Evolutionary conservation across 2,329 filamentous ascomycete species (phyloP), one percentile per base, ranked within the genome.

Genomic region (Talaromyces sp.): DNA sequence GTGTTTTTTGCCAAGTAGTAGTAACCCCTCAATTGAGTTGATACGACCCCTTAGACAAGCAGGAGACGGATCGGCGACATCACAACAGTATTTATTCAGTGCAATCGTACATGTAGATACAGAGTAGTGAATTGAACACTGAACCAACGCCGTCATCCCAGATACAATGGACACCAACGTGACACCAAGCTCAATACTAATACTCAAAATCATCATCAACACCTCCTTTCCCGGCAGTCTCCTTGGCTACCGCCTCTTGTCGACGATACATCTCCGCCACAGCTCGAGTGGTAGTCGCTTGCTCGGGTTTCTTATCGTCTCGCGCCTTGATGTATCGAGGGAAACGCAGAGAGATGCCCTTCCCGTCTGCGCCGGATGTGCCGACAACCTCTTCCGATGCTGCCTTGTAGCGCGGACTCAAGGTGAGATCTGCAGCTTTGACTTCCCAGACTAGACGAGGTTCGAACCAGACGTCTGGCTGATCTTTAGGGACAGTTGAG

Each of bases 151-250:
- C 31, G 31, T 31, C 50, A 39, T 39, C n/a, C 33, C 52, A 25
- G 33, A 37, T 37, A 35, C 10, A 54, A 54, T 54, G 17, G n/a
- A 54, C 50, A 54, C 31, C 47, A 50, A 27, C n/a, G 45, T 15
- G 22, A 15, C 45, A 25, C n/a, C 27, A n/a, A 31, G 27, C 17
- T 52, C n/a, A 19, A 54, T 11, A 52, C 35, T 59, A 99, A 80
- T 99, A 99, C 83, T 99, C 95, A 80, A 97, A 99, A 77, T 98
- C 93, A 80, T 98, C 94, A 82, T 99, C 95, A 63, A 93, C 93
- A 3, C 92, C 91, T 0, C 90, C 91, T 81, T 96, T 96, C 65
- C 91, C 89, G 0, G 90, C 88, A 80, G 91, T 93, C 67, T 83
- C 92, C 83, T 95, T 96, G 13, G 87, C 82, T 60, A 97, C 92